A percentile compares a stretch with the other conserved stretches of the same genome.
phyloP scores from a whole-genome alignment of 129 eudicot genomes.

The Chrysanthemum lavandulifolium region DNA sequence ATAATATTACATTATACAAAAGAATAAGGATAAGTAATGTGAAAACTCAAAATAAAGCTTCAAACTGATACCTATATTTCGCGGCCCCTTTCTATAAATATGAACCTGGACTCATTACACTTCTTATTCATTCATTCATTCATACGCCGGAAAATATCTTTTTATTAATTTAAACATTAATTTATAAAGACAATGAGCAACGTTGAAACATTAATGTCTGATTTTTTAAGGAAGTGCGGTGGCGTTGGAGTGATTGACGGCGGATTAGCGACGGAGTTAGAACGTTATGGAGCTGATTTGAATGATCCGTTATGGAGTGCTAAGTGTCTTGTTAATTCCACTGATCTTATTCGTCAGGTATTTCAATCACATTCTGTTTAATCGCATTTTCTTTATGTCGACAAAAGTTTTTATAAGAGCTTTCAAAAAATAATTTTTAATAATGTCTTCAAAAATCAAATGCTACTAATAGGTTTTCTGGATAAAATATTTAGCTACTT shows the following conservation, averaged over 20 bases:
- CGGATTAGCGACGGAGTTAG: constrained; percentile 91
- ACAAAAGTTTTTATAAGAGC: too few relatives aligned
- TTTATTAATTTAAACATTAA: too few relatives aligned
- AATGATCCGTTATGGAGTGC: constrained; percentile 95
- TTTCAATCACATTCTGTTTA: not conserved
- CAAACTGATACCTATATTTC: constrained; percentile 6
- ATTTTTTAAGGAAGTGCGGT: constrained; percentile 62
- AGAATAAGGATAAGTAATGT: not conserved
- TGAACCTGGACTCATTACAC: constrained; percentile 17
- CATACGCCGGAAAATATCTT: constrained; percentile 14
- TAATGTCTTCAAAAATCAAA: too few relatives aligned
- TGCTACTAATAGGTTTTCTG: too few relatives aligned
- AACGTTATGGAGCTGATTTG: constrained; percentile 85
- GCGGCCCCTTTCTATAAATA: constrained; percentile 35
- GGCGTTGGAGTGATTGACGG: constrained; percentile 83
- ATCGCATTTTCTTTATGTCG: too few relatives aligned
- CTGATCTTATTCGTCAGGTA: constrained; percentile 82
- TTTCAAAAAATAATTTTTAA: too few relatives aligned
- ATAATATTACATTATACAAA: not conserved
- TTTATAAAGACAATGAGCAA: constrained; percentile 7
- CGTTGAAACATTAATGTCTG: constrained; percentile 40
- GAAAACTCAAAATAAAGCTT: constrained; percentile 7
- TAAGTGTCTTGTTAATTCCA: constrained; percentile 66
- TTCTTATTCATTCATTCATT: constrained; percentile 4
- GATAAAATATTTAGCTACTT: too few relatives aligned